Evolutionary conservation across 202 grass and related monocot species (phyloP), one percentile per base, ranked within the genome.

Genomic region (Musa balbisiana): DNA sequence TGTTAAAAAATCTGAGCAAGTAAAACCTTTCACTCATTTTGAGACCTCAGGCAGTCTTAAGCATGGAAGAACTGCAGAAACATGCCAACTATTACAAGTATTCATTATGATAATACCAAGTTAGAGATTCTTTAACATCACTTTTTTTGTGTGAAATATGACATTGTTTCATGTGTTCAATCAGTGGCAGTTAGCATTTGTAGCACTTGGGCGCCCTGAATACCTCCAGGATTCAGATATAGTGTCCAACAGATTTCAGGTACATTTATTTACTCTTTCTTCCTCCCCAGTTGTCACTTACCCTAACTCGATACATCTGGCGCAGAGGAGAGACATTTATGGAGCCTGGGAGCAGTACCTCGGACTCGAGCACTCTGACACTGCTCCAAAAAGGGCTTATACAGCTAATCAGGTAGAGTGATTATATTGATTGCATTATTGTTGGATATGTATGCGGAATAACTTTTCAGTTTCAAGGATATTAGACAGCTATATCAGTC

Each of bases 291-390:
- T 67, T 80, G 53, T 69, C 3, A 13, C 49, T 84, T 76, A 29
- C 50, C 75, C 20, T 27, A 1, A 55, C 20, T 65, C 75, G 15
- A 25, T 82, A 14, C 33, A 16, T 62, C 65, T 66, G 77, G 53
- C 88, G 68, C 75, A 97, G 93, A 87, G 93, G 69, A 87, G 89
- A 78, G 85, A 71, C 10, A 33, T 97, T 82, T 97, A 97, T 85
- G 93, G 93, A 87, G 90, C 93, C 51, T 97, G 93, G 93, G 93
- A 97, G 83, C 93, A 97, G 73, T 97, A 97, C 82, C 86, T 97
- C 79, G 93, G 93, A 72, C 62, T 97, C 65, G 93, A 97, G 75
- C 93, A 97, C 26, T 75, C 87, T 52, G 90, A 97, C 84, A 97
- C 86, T 19, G 83, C 90, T 80, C 93, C 93, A 53, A 93, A 87